phyloP scores from a whole-genome alignment of 2,329 filamentous ascomycete species.

The Aciculosporium take region DNA sequence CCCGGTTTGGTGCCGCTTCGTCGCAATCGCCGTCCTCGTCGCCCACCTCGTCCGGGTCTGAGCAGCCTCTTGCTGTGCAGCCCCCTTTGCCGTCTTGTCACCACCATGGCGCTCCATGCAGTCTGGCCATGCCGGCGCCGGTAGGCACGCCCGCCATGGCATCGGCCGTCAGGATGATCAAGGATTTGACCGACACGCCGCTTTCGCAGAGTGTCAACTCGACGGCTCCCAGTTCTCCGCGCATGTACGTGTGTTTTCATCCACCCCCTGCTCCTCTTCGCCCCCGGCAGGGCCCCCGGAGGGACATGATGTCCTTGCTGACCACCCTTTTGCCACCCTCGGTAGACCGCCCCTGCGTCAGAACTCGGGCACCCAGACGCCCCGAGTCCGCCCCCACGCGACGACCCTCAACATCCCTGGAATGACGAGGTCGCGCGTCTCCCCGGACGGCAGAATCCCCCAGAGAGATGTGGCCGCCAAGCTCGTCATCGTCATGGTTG shows the following conservation, averaged over 20 bases:
- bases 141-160: conserved; percentile 23
- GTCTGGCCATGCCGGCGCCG: conserved; percentile 10
- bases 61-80: conserved; percentile 19
- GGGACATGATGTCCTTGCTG: not conserved
- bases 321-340: not conserved
- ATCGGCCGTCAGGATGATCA: conserved; percentile 27
- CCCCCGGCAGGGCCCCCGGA: too few species aligned
- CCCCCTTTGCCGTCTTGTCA: conserved; percentile 18
- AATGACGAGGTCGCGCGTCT: conserved; percentile 87
- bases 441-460: conserved; percentile 87
- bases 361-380: conserved; percentile 64
- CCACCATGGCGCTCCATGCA: conserved; percentile 16
- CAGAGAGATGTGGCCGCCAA: conserved; percentile 91
- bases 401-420: conserved; percentile 95
- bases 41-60: conserved; percentile 16
- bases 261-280: too few species aligned
- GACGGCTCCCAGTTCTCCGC: conserved; percentile 43
- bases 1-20: conserved; percentile 21
- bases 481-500: conserved; percentile 96
- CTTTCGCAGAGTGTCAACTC: conserved; percentile 43
- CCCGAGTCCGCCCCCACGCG: conserved; percentile 64
- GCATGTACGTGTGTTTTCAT: conserved; percentile 33
- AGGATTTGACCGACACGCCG: conserved; percentile 36
- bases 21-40: conserved; percentile 17
- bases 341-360: conserved; percentile 52